A percentile compares a stretch with the other conserved stretches of the same genome.
These are phyloP conservation scores for Rhizoclosmatium globosum DNA, from an alignment of 192 early-diverging fungal genomes.

Conservation along the genomic window DNA sequence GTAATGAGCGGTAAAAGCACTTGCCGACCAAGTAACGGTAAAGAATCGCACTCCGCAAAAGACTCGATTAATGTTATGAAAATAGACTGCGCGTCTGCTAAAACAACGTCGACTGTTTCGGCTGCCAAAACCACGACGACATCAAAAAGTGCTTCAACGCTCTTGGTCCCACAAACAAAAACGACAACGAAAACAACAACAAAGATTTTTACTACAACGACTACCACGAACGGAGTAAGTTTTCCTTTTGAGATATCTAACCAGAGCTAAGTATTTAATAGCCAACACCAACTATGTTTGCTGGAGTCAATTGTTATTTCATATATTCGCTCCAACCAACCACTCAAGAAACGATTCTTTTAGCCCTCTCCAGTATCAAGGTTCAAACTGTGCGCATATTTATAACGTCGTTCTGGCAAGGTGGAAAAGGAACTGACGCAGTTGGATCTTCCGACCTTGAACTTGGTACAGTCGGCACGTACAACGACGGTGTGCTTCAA, in stretches of 20 bases:
- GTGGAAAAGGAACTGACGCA: constrained; percentile 31
- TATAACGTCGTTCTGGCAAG: constrained; percentile 25
- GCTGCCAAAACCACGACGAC: not conserved
- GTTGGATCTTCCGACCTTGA: constrained; percentile 26
- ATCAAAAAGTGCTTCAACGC: too few relatives aligned
- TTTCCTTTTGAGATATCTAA: not conserved
- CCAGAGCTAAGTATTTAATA: not conserved
- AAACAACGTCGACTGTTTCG: not conserved
- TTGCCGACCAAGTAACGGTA: too few relatives aligned
- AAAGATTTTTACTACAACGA: not conserved
- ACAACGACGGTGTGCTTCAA: constrained; percentile 27
- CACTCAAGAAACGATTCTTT: constrained; percentile 24
- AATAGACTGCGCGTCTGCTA: not conserved
- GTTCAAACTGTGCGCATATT: constrained; percentile 32
- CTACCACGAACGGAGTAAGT: not conserved
- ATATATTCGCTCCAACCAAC: not conserved
- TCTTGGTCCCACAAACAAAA: not conserved
- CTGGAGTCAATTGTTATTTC: constrained; percentile 41
- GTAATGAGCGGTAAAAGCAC: not conserved
- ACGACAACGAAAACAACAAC: not conserved
- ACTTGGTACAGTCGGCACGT: constrained; percentile 12
- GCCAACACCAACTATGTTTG: constrained; percentile 1
- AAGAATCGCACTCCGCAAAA: too few relatives aligned
- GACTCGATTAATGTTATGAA: too few relatives aligned
- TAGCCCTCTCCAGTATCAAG: not conserved